A percentile compares a stretch with the other conserved stretches of the same genome.
Conservation (phyloP, 805 yeast genomes). For the Lachancea nothofagi region DNA sequence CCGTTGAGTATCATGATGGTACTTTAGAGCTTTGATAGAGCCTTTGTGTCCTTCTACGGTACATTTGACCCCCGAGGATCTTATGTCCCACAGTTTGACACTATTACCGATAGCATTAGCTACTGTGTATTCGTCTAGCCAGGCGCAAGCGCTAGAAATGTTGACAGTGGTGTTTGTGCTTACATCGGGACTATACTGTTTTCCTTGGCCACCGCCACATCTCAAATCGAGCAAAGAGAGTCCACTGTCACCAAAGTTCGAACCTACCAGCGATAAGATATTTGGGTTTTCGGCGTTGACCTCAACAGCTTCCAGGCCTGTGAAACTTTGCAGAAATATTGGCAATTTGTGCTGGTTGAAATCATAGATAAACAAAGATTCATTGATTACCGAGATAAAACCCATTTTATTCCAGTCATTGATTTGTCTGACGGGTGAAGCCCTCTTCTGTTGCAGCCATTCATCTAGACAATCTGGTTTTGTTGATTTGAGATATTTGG, state of each 20-base stretch:
- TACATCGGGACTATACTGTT: conserved; percentile 21
- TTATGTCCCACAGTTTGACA: conserved; percentile 26
- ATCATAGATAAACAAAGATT: conserved; percentile 76
- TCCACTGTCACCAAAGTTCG: conserved; percentile 68
- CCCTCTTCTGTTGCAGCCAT: conserved; percentile 14
- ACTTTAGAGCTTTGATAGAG: conserved; percentile 17
- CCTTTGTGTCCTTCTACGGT: conserved; percentile 22
- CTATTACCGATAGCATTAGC: conserved; percentile 19
- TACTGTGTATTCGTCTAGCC: conserved; percentile 22
- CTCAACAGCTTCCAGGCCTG: conserved; percentile 22
- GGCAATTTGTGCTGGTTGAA: conserved; percentile 40
- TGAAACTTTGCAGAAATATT: conserved; percentile 21
- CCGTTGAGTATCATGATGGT: conserved; percentile 11
- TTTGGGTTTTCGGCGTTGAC: conserved; percentile 36
- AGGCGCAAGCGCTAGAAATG: conserved; percentile 18
- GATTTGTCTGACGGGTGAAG: conserved; percentile 21
- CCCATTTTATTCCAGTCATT: conserved; percentile 25
- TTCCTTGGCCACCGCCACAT: conserved; percentile 24
- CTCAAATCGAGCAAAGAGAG: conserved; percentile 70
- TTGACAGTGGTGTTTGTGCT: conserved; percentile 8
- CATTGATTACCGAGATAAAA: conserved; percentile 58
- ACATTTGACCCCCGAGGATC: conserved; percentile 19
- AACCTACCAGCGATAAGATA: conserved; percentile 45
- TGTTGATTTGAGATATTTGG: conserved; percentile 46
- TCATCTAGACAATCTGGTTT: conserved; percentile 14